phyloP scores from a whole-genome alignment of 2,329 filamentous ascomycete genomes.

The Hypoxylon rubiginosum region DNA sequence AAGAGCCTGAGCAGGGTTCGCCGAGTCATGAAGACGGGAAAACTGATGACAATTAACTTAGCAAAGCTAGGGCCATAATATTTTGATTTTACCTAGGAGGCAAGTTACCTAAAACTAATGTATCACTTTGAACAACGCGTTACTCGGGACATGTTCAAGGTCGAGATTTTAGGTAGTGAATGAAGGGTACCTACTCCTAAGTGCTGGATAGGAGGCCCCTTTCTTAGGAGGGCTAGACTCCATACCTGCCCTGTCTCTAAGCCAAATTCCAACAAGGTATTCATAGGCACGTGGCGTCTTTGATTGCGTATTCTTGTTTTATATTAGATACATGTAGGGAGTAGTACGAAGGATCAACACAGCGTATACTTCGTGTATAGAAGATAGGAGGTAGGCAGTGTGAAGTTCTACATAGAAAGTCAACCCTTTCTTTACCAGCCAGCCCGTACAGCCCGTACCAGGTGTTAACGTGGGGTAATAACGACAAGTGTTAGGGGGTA shows the following conservation, averaged over 20 bases:
- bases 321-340: background rate
- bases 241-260: background rate
- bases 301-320: background rate
- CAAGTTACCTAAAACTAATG: background rate
- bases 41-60: background rate
- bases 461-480: background rate
- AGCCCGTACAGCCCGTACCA: no score
- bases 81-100: background rate
- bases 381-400: background rate
- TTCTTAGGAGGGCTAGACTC: background rate
- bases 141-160: background rate
- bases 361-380: background rate
- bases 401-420: no score
- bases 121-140: background rate
- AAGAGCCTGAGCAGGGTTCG: constrained; percentile 15
- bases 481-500: background rate
- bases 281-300: background rate
- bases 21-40: constrained; percentile 16
- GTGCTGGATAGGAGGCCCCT: background rate
- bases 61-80: background rate
- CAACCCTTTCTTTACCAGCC: no score
- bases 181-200: background rate
- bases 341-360: background rate
- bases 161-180: no score
- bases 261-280: background rate